Evolutionary conservation across 176 grass and related monocot genomes (phyloP), one percentile per base, ranked within the genome.

Genomic region (Oryza coarctata): DNA sequence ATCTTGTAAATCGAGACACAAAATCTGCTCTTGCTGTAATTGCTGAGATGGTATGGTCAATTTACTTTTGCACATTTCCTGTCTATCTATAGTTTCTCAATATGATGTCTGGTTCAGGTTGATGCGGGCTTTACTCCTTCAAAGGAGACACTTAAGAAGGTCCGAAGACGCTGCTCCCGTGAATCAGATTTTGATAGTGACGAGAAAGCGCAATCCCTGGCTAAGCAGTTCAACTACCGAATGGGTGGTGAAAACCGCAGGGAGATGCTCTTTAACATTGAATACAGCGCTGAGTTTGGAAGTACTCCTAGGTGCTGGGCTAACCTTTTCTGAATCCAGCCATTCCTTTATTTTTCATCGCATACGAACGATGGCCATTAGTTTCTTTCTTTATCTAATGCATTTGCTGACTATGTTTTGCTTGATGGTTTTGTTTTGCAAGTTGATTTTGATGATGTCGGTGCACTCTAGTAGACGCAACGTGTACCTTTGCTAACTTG

Each of bases 161-260:
- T 92, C 35, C 78, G 83, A 82, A 95, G 93, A 88, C 84, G 96
- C 26, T 99, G 89, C 83, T 95, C 93, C 32, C 96, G 91, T 69
- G 93, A 95, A 85, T 93, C 86, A 70, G 91, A 99, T 68, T 84
- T 88, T 71, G 87, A 92, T 35, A 89, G 87, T 58, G 85, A 94
- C 0, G 91, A 85, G 78, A 92, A 81, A 79, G 80, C 96, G 65
- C 93, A 94, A 87, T 86, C 87, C 43, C 55, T 94, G 20, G 71
- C 85, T 67, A 84, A 89, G 82, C 79, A 84, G 80, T 90, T 94
- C 11, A 94, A 88, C 50, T 88, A 80, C 49, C 84, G 91, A 81
- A 85, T 99, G 91, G 93, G 89, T 34, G 84, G 88, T 63, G 97
- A 99, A 62, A 63, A 22, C 52, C 91, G 89, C 6, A 90, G 91